These are phyloP conservation scores for Lichina pygmaea DNA, from an alignment of 495 filamentous ascomycete species.

Conservation along the genomic window DNA sequence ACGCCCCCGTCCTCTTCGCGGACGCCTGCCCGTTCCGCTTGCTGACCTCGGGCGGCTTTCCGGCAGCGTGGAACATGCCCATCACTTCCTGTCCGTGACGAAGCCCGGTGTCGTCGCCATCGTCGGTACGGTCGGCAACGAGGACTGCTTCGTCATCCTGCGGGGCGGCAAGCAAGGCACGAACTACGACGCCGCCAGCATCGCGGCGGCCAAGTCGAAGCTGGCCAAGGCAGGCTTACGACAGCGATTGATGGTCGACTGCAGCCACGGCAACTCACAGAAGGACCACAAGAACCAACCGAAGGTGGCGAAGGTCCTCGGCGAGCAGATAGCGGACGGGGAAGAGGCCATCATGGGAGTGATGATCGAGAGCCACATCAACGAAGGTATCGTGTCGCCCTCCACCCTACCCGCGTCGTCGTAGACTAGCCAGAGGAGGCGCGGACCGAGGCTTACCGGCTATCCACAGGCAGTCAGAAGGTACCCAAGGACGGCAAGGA, in stretches of 20 bases:
- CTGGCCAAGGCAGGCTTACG: conserved; percentile 36
- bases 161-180: conserved; percentile 80
- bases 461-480: conserved; percentile 52
- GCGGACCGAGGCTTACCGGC: not conserved
- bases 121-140: conserved; percentile 84
- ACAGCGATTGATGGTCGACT: conserved; percentile 85
- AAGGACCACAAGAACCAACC: conserved; percentile 97
- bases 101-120: conserved; percentile 94
- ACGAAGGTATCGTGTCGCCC: conserved; percentile 32
- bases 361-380: conserved; percentile 96
- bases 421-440: not conserved
- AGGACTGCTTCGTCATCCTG: conserved; percentile 94
- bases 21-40: not conserved
- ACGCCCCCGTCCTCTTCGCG: not conserved
- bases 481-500: conserved; percentile 70
- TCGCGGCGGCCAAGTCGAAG: conserved; percentile 44
- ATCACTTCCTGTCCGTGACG: conserved; percentile 96
- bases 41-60: not conserved
- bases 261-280: conserved; percentile 84
- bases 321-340: conserved; percentile 60
- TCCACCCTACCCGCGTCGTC: no score
- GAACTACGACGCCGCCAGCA: conserved; percentile 75
- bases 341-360: conserved; percentile 86
- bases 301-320: conserved; percentile 63
- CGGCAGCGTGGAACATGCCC: conserved; percentile 43